phyloP scores from a whole-genome alignment of 179 eudicot species.

The Actinidia chinensis region DNA sequence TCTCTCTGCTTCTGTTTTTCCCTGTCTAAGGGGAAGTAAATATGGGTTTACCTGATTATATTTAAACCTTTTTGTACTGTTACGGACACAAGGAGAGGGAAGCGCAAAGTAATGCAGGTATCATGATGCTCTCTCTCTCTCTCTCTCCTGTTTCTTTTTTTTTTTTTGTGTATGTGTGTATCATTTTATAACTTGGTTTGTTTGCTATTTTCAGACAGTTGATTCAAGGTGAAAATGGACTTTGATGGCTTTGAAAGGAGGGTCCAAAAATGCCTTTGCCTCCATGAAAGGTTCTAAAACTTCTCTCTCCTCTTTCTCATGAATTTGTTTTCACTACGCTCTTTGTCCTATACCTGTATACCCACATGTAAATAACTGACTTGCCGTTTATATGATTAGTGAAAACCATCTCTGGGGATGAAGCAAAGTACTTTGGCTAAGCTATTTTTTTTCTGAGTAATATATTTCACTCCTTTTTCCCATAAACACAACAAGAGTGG shows the following conservation, averaged over 20 bases:
- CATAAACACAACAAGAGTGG: background rate
- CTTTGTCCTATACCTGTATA: no score
- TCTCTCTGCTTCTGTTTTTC: background rate
- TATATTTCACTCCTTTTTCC: background rate
- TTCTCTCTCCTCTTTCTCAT: background rate
- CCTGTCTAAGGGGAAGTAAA: background rate
- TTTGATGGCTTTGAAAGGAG: conserved; percentile 63
- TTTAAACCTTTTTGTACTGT: conserved; percentile 46
- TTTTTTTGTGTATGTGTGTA: background rate
- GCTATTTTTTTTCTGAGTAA: no score
- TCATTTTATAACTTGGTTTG: background rate
- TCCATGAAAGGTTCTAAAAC: conserved; percentile 44
- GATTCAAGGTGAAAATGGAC: conserved; percentile 55
- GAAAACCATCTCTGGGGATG: no score
- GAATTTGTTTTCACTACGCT: background rate
- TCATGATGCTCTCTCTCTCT: background rate
- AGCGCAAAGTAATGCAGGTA: conserved; percentile 61
- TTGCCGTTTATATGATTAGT: no score
- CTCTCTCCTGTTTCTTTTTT: background rate
- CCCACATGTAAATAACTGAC: no score
- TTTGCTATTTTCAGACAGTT: conserved; percentile 32
- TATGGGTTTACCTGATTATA: conserved; percentile 60
- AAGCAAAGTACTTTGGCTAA: no score
- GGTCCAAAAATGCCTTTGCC: conserved; percentile 45
- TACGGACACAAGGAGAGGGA: conserved; percentile 39